Conservation (phyloP, 768 basidiomycete genomes). For the Trichaptum fuscoviolaceum region DNA sequence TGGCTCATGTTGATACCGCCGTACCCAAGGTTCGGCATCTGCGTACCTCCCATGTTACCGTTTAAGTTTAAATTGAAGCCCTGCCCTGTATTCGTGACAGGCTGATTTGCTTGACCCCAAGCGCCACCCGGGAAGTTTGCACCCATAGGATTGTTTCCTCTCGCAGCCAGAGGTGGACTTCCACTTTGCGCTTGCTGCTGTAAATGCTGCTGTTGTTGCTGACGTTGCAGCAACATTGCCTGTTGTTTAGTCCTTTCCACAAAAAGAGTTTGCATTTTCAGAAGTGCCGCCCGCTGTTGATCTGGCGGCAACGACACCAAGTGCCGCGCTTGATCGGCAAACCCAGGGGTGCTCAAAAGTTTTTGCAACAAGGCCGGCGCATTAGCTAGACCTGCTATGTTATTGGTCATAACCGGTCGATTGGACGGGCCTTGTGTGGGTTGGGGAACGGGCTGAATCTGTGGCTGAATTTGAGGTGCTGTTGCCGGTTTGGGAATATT, state of each 20-base stretch:
- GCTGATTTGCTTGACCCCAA: background rate
- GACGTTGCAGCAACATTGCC: background rate
- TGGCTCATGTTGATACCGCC: background rate
- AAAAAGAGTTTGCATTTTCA: background rate
- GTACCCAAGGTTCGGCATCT: background rate
- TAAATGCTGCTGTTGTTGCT: background rate
- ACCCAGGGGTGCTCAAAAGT: background rate
- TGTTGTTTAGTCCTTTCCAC: background rate
- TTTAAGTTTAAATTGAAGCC: background rate
- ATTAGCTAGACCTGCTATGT: background rate
- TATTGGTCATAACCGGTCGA: background rate
- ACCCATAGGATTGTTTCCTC: background rate
- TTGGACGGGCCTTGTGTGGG: no score
- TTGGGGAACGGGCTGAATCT: no score
- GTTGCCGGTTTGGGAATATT: slow-evolving; percentile 34
- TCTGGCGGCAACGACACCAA: background rate
- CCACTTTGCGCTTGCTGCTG: background rate
- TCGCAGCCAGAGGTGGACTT: background rate
- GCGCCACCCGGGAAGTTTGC: background rate
- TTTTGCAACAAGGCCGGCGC: background rate
- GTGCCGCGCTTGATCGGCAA: background rate
- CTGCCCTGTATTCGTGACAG: background rate
- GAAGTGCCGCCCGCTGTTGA: background rate
- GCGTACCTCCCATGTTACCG: background rate
- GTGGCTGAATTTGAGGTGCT: no score